These are phyloP conservation scores for Pythium guiyangense DNA, from an alignment of 352 stramenopile genomes.

Conservation along the genomic window DNA sequence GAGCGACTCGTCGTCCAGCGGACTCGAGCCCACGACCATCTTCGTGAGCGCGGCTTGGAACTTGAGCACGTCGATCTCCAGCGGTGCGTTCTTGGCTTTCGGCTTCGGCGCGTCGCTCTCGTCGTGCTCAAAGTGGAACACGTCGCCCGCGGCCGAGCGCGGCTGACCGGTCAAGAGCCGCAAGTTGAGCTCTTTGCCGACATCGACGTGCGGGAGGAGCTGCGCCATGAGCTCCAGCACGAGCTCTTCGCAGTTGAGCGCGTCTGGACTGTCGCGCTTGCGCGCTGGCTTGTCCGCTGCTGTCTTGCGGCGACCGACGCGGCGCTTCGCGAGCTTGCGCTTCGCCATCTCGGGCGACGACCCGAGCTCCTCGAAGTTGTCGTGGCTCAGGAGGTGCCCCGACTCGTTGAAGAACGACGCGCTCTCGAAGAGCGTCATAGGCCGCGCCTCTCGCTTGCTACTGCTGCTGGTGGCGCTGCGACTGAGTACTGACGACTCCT, in stretches of 20 bases:
- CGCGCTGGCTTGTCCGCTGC: constrained; percentile 18
- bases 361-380: constrained; percentile 62
- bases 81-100: constrained; percentile 6
- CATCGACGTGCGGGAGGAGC: constrained; percentile 61
- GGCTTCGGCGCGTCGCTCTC: constrained; percentile 5
- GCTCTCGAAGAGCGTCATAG: constrained; percentile 80
- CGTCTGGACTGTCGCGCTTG: constrained; percentile 28
- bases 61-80: constrained; percentile 57
- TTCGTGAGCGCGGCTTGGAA: constrained; percentile 49
- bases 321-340: constrained; percentile 40
- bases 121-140: constrained; percentile 79
- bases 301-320: constrained; percentile 46
- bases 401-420: constrained; percentile 75
- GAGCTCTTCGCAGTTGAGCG: constrained; percentile 50
- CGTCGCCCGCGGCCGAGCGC: constrained; percentile 30
- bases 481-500: constrained; percentile 14
- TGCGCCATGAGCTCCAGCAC: constrained; percentile 74
- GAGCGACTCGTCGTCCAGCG: constrained; percentile 12
- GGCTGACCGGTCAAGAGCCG: constrained; percentile 43
- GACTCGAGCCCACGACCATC: constrained; percentile 32
- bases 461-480: constrained; percentile 16
- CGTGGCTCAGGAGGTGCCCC: constrained; percentile 61
- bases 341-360: constrained; percentile 41
- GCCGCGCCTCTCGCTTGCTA: constrained; percentile 40
- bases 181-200: constrained; percentile 79